Evolutionary conservation across 352 stramenopile species (phyloP).

Genomic region (Thraustotheca clavata): DNA sequence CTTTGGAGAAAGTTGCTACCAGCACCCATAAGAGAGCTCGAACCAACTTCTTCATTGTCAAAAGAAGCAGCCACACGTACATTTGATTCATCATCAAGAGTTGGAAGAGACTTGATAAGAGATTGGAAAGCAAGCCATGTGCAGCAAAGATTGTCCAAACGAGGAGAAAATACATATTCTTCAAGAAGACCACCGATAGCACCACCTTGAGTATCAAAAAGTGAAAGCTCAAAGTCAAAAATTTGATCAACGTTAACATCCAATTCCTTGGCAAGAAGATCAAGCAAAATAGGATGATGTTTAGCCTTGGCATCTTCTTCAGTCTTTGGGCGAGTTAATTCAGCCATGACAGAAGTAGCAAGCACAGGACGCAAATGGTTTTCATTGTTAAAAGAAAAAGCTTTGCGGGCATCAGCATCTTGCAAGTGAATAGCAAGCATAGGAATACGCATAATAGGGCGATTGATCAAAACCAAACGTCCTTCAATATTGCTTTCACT

Average conservation of each 20-base stretch:
- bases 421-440: constrained; percentile 98
- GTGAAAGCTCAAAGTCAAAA: constrained; percentile 93
- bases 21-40: constrained; percentile 76
- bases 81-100: constrained; percentile 58
- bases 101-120: constrained; percentile 72
- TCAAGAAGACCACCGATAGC: constrained; percentile 86
- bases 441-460: constrained; percentile 92
- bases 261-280: constrained; percentile 89
- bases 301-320: constrained; percentile 41
- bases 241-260: constrained; percentile 80
- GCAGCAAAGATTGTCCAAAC: constrained; percentile 96
- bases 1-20: constrained; percentile 74
- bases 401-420: constrained; percentile 76
- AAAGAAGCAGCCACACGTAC: constrained; percentile 93
- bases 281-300: constrained; percentile 90
- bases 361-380: constrained; percentile 93
- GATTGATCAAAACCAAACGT: constrained; percentile 89
- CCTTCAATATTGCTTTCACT: constrained; percentile 52
- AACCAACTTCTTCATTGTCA: constrained; percentile 98
- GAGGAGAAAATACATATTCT: constrained; percentile 95
- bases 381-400: constrained; percentile 95
- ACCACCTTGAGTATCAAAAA: constrained; percentile 94
- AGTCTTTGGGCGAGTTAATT: constrained; percentile 60
- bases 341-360: constrained; percentile 61
- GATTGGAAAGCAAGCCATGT: constrained; percentile 89